Percentiles rank a stretch among this genome's conserved stretches.
phyloP scores from a whole-genome alignment of 345 rosid genomes.

The Cardamine chenopodiifolia region DNA sequence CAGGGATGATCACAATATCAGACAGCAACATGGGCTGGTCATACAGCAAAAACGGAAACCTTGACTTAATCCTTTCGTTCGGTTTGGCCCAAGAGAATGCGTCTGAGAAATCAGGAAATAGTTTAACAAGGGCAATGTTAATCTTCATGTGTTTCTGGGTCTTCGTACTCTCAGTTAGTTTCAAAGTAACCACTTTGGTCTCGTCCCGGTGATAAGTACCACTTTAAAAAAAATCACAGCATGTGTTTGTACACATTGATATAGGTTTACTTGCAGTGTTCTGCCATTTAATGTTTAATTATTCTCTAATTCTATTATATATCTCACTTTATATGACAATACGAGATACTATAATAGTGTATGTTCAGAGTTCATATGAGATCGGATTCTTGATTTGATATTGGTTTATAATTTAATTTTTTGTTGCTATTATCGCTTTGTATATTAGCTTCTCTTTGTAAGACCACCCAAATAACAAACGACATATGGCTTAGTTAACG shows the following conservation, averaged over 20 bases:
- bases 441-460: no score
- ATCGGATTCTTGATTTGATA: background rate
- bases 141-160: conserved; percentile 67
- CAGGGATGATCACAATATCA: conserved; percentile 80
- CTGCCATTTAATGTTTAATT: background rate
- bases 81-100: conserved; percentile 49
- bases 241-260: conserved; percentile 15
- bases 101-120: conserved; percentile 48
- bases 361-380: background rate
- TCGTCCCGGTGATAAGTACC: conserved; percentile 50
- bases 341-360: background rate
- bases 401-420: no score
- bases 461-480: no score
- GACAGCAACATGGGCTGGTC: conserved; percentile 61
- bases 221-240: background rate
- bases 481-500: no score
- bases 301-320: background rate
- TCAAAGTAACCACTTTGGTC: conserved; percentile 58
- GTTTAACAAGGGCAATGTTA: conserved; percentile 50
- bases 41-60: conserved; percentile 55
- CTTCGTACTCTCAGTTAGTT: conserved; percentile 61
- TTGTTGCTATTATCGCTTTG: no score
- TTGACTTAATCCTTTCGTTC: conserved; percentile 59
- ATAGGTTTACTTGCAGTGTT: conserved; percentile 13
- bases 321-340: background rate